A percentile compares a stretch with the other conserved stretches of the same genome.
Conservation (phyloP, 169 alveolate genomes). For the Plasmodium vinckei region DNA sequence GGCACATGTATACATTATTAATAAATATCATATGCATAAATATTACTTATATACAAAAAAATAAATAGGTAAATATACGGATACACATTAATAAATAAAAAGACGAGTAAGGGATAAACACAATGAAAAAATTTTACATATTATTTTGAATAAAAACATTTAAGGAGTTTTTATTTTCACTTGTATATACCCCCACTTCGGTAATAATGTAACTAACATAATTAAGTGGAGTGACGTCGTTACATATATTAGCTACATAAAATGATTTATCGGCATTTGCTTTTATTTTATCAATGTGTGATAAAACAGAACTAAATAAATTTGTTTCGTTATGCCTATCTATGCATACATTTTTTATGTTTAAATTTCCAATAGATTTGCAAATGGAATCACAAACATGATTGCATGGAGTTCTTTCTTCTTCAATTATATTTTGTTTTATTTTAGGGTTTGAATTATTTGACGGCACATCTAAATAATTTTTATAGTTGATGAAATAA, state of each 20-base stretch:
- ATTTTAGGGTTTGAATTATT: slow-evolving; percentile 20
- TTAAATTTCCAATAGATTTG: slow-evolving; percentile 57
- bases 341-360: slow-evolving; percentile 70
- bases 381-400: slow-evolving; percentile 65
- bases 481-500: slow-evolving; percentile 23
- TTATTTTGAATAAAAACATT: slow-evolving; percentile 66
- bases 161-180: slow-evolving; percentile 67
- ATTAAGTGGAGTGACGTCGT: slow-evolving; percentile 74
- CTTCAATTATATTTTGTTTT: slow-evolving; percentile 26
- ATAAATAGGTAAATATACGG: slow-evolving; percentile 1
- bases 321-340: slow-evolving; percentile 63
- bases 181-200: slow-evolving; percentile 75
- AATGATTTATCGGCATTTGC: slow-evolving; percentile 66
- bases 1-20: background rate
- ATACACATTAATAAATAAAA: slow-evolving; percentile 1
- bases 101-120: background rate
- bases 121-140: slow-evolving; percentile 13
- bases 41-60: background rate
- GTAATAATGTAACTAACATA: slow-evolving; percentile 68
- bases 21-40: background rate
- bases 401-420: slow-evolving; percentile 34
- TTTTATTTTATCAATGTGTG: slow-evolving; percentile 72
- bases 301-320: slow-evolving; percentile 52
- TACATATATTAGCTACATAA: slow-evolving; percentile 76
- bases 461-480: slow-evolving; percentile 1